Percentiles rank a stretch among this genome's conserved stretches.
These are phyloP conservation scores for Escallonia herrerae DNA, from an alignment of 129 eudicot genomes.

Conservation along the genomic window DNA sequence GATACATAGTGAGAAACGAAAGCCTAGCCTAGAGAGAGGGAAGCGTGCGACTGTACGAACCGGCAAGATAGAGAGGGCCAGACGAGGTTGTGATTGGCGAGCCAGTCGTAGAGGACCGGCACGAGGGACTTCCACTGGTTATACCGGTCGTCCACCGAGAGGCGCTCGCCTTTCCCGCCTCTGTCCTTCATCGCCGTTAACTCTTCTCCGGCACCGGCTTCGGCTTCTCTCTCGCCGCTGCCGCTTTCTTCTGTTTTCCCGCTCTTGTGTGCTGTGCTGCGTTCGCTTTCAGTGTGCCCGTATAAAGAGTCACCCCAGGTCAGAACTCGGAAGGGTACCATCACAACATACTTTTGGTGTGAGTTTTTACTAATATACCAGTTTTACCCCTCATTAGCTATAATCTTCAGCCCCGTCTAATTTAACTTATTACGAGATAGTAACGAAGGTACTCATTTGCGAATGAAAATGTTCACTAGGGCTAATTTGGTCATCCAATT, in stretches of 20 bases:
- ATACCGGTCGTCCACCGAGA: conserved; percentile 68
- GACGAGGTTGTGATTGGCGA: conserved; percentile 81
- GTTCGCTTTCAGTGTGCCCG: background rate
- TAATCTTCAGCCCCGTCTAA: too few relatives aligned
- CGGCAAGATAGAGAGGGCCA: conserved; percentile 97
- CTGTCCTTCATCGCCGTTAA: conserved; percentile 26
- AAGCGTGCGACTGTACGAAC: conserved; percentile 13
- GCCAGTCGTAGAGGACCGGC: conserved; percentile 93
- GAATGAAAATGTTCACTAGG: too few relatives aligned
- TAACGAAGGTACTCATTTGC: too few relatives aligned
- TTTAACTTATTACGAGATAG: too few relatives aligned
- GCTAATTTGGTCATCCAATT: too few relatives aligned
- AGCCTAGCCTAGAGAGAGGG: conserved; percentile 17
- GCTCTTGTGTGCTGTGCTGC: background rate
- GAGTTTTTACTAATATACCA: too few relatives aligned
- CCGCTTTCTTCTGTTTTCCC: background rate
- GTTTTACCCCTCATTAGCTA: too few relatives aligned
- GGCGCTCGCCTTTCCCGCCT: conserved; percentile 29
- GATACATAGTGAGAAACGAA: background rate
- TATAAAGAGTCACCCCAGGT: background rate
- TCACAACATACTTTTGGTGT: too few relatives aligned
- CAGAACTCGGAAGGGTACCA: too few relatives aligned
- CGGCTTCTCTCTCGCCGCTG: background rate
- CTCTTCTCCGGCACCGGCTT: background rate
- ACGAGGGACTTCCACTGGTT: conserved; percentile 79